These are phyloP conservation scores for Neocucurbitaria cava DNA, from an alignment of 2,329 filamentous ascomycete genomes.

Conservation along the genomic window DNA sequence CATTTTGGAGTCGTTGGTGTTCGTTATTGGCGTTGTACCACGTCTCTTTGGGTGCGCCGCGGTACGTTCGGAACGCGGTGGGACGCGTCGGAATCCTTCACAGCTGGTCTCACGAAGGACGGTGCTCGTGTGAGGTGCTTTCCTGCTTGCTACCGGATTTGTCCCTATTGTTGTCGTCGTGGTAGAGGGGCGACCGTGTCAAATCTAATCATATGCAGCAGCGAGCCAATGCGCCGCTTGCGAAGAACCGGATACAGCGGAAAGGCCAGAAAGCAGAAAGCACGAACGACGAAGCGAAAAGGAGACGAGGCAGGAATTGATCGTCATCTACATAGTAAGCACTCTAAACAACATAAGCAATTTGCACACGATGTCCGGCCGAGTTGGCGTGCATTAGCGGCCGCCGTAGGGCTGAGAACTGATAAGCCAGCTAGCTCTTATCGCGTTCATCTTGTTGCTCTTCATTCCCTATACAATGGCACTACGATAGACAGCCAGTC, in stretches of 20 bases:
- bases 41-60: conserved; percentile 11
- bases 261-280: neutral
- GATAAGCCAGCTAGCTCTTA: conserved; percentile 18
- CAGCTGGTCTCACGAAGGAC: neutral
- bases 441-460: conserved; percentile 8
- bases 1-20: conserved; percentile 28
- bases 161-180: neutral
- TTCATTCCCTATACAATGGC: too few species aligned
- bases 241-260: neutral
- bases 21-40: too few species aligned
- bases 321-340: neutral
- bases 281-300: neutral
- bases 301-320: conserved; percentile 2
- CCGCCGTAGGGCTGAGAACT: conserved; percentile 16
- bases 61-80: conserved; percentile 6
- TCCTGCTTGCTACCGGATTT: too few species aligned
- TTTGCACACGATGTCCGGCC: neutral
- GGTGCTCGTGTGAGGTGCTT: too few species aligned
- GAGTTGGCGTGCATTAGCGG: conserved; percentile 31
- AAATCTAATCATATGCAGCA: too few species aligned
- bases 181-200: neutral
- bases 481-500: too few species aligned
- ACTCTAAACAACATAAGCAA: neutral
- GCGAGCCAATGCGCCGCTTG: neutral
- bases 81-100: conserved; percentile 3